Percentiles rank a stretch among this genome's conserved stretches.
Evolutionary conservation across 768 basidiomycete genomes (phyloP).

Genomic region (Paxillus rubicundulus): DNA sequence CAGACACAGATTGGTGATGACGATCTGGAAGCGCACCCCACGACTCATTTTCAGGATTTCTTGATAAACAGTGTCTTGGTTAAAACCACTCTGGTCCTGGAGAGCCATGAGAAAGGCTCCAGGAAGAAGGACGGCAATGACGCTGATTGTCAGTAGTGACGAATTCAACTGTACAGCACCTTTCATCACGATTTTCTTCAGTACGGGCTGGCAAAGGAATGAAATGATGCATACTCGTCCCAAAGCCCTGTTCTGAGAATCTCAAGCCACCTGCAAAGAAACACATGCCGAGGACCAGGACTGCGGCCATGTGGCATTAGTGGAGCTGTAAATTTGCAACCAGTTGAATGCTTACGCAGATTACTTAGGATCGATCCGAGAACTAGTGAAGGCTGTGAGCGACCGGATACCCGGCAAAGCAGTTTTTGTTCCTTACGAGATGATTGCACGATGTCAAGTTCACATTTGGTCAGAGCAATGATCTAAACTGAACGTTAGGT

Average conservation of each 20-base stretch:
- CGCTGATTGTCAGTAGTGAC: constrained; percentile 70
- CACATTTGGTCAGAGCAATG: constrained; percentile 78
- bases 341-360: constrained; percentile 42
- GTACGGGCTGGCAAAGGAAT: not conserved
- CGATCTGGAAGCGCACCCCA: constrained; percentile 47
- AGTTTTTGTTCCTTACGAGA: constrained; percentile 48
- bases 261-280: constrained; percentile 79
- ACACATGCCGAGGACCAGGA: constrained; percentile 82
- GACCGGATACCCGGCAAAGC: not conserved
- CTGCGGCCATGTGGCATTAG: constrained; percentile 33
- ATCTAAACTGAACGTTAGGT: constrained; percentile 42
- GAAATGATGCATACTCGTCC: constrained; percentile 48
- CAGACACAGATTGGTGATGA: not conserved
- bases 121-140: constrained; percentile 75
- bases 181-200: constrained; percentile 24
- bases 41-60: constrained; percentile 72
- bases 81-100: constrained; percentile 14
- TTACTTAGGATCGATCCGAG: constrained; percentile 84
- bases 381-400: constrained; percentile 41
- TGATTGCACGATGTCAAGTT: constrained; percentile 77
- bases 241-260: constrained; percentile 78
- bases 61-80: constrained; percentile 31
- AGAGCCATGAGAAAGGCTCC: constrained; percentile 73
- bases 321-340: not conserved
- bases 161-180: constrained; percentile 74